A percentile compares a stretch with the other conserved stretches of the same genome.
phyloP scores from a whole-genome alignment of 2,329 filamentous ascomycete species.

The Alternaria arborescens region DNA sequence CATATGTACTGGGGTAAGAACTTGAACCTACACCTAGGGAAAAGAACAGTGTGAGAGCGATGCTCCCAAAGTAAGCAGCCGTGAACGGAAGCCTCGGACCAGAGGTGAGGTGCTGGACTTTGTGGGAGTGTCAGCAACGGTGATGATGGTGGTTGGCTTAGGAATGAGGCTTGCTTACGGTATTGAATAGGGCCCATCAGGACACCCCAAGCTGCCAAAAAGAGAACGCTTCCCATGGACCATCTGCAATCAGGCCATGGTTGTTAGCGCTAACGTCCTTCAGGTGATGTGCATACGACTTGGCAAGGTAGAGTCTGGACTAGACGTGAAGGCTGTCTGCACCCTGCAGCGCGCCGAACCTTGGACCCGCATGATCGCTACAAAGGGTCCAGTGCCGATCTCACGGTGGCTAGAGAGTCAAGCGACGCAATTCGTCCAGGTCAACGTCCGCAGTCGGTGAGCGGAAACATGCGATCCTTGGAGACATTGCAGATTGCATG shows the following conservation, averaged over 20 bases:
- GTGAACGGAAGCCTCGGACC: conserved; percentile 89
- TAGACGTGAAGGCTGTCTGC: conserved; percentile 39
- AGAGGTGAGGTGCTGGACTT: conserved; percentile 81
- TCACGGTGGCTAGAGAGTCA: conserved; percentile 49
- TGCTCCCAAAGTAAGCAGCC: conserved; percentile 92
- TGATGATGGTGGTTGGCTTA: conserved; percentile 17
- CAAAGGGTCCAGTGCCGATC: conserved; percentile 45
- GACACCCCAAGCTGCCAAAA: conserved; percentile 90
- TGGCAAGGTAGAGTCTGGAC: conserved; percentile 37
- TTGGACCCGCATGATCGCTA: conserved; percentile 54
- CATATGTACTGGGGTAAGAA: conserved; percentile 18
- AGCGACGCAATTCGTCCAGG: conserved; percentile 34
- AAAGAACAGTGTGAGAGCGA: conserved; percentile 88
- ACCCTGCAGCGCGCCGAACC: conserved; percentile 50
- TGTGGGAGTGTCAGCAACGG: conserved; percentile 27
- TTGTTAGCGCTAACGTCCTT: conserved; percentile 48
- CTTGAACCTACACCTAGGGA: conserved; percentile 80
- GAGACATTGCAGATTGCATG: conserved; percentile 35
- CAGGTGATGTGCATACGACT: conserved; percentile 37
- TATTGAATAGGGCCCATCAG: conserved; percentile 92
- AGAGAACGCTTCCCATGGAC: conserved; percentile 90
- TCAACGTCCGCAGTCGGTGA: conserved; percentile 21
- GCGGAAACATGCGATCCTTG: conserved; percentile 22
- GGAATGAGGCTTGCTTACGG: conserved; percentile 49
- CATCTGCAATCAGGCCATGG: conserved; percentile 69